Conservation (phyloP, 2,329 filamentous ascomycete species). For the Exophiala viscosa region DNA sequence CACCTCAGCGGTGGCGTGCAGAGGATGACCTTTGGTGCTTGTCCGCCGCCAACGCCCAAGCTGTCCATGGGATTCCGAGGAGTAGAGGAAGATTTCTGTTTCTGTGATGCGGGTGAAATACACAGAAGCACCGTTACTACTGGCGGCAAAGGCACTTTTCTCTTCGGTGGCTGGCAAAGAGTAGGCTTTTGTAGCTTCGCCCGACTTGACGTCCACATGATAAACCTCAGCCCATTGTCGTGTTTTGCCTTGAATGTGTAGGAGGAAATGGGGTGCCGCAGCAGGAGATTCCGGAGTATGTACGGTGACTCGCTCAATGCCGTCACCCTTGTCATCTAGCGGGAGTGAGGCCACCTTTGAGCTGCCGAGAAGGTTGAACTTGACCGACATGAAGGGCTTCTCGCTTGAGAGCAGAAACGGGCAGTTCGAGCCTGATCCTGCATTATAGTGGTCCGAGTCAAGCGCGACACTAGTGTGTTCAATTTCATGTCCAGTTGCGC, state of each 20-base stretch:
- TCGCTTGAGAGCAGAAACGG: conserved; percentile 46
- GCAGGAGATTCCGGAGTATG: conserved; percentile 71
- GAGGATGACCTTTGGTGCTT: conserved; percentile 34
- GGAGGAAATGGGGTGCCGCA: conserved; percentile 75
- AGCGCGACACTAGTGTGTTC: conserved; percentile 69
- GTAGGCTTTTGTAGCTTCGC: conserved; percentile 71
- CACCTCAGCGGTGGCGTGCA: conserved; percentile 70
- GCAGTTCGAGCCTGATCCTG: conserved; percentile 35
- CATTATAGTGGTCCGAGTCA: conserved; percentile 59
- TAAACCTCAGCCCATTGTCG: conserved; percentile 82
- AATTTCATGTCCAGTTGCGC: conserved; percentile 65
- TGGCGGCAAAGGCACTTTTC: conserved; percentile 72
- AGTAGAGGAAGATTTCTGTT: conserved; percentile 69
- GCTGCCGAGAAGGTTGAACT: conserved; percentile 44
- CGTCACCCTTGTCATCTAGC: conserved; percentile 39
- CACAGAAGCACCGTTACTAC: conserved; percentile 72
- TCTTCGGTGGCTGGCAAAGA: conserved; percentile 69
- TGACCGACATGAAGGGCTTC: conserved; percentile 41
- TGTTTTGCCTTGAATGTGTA: conserved; percentile 68
- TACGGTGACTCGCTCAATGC: conserved; percentile 57
- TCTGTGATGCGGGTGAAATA: conserved; percentile 82
- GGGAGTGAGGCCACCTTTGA: conserved; percentile 39
- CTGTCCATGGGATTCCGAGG: conserved; percentile 71
- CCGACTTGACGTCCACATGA: conserved; percentile 70
- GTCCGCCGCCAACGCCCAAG: conserved; percentile 70